phyloP scores from a whole-genome alignment of 2,329 filamentous ascomycete genomes.

The Huntiella omanensis region DNA sequence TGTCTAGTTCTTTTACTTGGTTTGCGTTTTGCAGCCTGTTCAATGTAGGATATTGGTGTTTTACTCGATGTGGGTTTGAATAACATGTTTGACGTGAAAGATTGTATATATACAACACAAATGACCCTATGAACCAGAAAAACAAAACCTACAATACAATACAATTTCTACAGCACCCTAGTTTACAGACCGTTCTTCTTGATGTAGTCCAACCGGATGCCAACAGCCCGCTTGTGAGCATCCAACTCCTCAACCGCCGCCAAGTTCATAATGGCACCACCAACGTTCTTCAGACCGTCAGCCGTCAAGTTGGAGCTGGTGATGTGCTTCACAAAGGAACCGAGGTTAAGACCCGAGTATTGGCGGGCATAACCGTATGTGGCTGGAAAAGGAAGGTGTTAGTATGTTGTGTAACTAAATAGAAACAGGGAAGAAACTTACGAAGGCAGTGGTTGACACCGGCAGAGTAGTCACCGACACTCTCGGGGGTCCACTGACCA shows the following conservation, averaged over 20 bases:
- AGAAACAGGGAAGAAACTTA: conserved; percentile 33
- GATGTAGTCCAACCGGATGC: conserved; percentile 52
- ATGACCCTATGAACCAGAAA: background rate
- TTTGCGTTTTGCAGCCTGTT: too few relatives aligned
- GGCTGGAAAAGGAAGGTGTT: conserved; percentile 30
- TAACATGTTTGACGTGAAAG: too few relatives aligned
- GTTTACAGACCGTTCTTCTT: conserved; percentile 15
- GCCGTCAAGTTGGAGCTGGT: conserved; percentile 81
- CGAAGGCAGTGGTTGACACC: conserved; percentile 94
- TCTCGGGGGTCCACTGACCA: conserved; percentile 91
- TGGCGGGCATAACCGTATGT: conserved; percentile 98
- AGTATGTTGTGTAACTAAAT: conserved; percentile 8
- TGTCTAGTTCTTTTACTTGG: too few relatives aligned
- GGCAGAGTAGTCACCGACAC: conserved; percentile 92
- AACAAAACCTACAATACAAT: background rate
- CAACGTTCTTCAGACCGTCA: conserved; percentile 70
- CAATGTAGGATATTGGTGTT: too few relatives aligned
- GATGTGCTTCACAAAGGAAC: conserved; percentile 94
- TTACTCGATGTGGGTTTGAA: too few relatives aligned
- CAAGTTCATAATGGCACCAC: conserved; percentile 79
- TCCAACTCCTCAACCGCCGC: conserved; percentile 89
- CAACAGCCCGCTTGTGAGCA: conserved; percentile 75
- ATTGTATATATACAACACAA: background rate
- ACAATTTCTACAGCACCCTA: background rate
- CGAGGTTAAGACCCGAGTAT: conserved; percentile 92